A percentile compares a stretch with the other conserved stretches of the same genome.
These are phyloP conservation scores for Filosporella fistucella DNA, from an alignment of 495 filamentous ascomycete genomes.

Conservation along the genomic window DNA sequence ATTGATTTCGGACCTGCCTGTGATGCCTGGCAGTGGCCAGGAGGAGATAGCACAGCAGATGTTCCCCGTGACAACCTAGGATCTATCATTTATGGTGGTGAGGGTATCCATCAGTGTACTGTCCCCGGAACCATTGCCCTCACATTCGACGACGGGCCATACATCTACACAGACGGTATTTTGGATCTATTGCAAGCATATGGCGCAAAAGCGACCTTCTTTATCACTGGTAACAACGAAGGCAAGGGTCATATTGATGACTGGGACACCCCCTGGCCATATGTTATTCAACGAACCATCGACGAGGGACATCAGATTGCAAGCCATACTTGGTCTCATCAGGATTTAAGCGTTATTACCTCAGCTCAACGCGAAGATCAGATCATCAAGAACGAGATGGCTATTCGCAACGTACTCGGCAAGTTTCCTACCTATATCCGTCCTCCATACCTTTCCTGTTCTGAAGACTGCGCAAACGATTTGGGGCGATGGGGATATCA, in stretches of 20 bases:
- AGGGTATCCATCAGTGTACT: slow-evolving; percentile 61
- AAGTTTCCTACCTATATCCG: slow-evolving; percentile 72
- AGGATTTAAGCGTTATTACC: slow-evolving; percentile 52
- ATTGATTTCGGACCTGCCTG: slow-evolving; percentile 60
- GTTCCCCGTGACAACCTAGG: slow-evolving; percentile 58
- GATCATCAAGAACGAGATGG: slow-evolving; percentile 65
- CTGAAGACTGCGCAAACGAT: slow-evolving; percentile 56
- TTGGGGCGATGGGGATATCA: slow-evolving; percentile 56
- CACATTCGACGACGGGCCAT: slow-evolving; percentile 70
- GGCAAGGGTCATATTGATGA: slow-evolving; percentile 19
- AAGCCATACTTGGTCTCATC: slow-evolving; percentile 72
- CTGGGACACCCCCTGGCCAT: slow-evolving; percentile 1
- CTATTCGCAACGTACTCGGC: slow-evolving; percentile 65
- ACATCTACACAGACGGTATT: slow-evolving; percentile 53
- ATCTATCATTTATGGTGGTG: slow-evolving; percentile 54
- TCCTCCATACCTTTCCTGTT: slow-evolving; percentile 63
- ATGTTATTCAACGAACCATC: slow-evolving; percentile 44
- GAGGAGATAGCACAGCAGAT: slow-evolving; percentile 52
- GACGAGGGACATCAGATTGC: slow-evolving; percentile 63
- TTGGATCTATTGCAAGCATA: slow-evolving; percentile 56
- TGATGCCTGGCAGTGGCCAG: slow-evolving; percentile 61
- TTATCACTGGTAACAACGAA: slow-evolving; percentile 43
- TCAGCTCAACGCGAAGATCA: slow-evolving; percentile 46
- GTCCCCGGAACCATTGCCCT: slow-evolving; percentile 42
- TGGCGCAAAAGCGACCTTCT: slow-evolving; percentile 62